Conservation (phyloP, 805 yeast species). For the Nakazawaea peltata region DNA sequence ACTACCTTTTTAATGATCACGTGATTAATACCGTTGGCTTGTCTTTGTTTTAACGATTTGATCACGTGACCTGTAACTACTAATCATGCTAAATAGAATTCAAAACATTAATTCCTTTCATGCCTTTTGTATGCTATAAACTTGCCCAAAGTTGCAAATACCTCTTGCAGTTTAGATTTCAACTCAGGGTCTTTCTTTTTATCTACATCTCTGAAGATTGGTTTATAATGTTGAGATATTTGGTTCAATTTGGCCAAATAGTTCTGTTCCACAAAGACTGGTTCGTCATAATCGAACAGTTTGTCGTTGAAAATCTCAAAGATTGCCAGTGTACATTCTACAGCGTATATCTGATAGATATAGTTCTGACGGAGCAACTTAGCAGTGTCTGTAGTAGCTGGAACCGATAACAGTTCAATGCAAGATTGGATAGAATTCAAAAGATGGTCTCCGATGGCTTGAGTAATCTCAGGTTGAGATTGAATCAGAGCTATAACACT, state of each 20-base stretch:
- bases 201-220: slow-evolving; percentile 55
- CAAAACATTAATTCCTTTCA: too few relatives aligned
- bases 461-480: slow-evolving; percentile 5
- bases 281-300: slow-evolving; percentile 54
- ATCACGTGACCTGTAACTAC: too few relatives aligned
- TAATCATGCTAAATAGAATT: too few relatives aligned
- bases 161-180: slow-evolving; percentile 60
- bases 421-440: slow-evolving; percentile 2
- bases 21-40: neutral
- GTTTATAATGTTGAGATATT: slow-evolving; percentile 39
- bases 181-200: slow-evolving; percentile 49
- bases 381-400: neutral
- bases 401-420: neutral
- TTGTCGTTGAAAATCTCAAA: slow-evolving; percentile 80
- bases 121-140: slow-evolving; percentile 78
- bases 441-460: neutral
- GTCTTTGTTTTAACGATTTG: neutral
- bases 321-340: slow-evolving; percentile 56
- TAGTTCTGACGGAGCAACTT: slow-evolving; percentile 1
- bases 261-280: slow-evolving; percentile 52
- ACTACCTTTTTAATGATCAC: too few relatives aligned
- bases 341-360: slow-evolving; percentile 21
- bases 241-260: slow-evolving; percentile 34
- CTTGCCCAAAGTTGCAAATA: slow-evolving; percentile 56
- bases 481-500: slow-evolving; percentile 15